Evolutionary conservation across 1,284 basidiomycete species (phyloP).

Genomic region (Ganoderma lucidum): DNA sequence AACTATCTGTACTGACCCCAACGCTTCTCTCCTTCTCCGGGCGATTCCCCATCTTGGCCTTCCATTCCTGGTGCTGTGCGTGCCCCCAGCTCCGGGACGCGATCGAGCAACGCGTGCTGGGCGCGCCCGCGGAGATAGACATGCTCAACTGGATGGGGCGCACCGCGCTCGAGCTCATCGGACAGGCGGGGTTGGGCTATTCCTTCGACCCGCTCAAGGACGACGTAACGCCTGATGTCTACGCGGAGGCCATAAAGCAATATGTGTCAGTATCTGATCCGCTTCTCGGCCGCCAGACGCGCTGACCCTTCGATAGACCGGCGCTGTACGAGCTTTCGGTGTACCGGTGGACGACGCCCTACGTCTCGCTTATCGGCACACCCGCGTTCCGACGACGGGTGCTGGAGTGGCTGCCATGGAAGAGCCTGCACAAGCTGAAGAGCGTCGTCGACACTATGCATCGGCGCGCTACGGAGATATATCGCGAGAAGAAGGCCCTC

Average conservation of each 20-base stretch:
- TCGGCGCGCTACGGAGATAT: conserved; percentile 33
- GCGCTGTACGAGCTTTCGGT: conserved; percentile 31
- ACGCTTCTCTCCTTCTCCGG: conserved; percentile 11
- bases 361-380: conserved; percentile 30
- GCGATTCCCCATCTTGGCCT: conserved; percentile 6
- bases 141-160: conserved; percentile 46
- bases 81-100: conserved; percentile 35
- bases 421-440: conserved; percentile 32
- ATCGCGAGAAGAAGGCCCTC: conserved; percentile 36
- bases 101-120: conserved; percentile 28
- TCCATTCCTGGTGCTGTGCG: conserved; percentile 10
- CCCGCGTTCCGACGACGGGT: conserved; percentile 33
- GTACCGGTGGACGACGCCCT: conserved; percentile 32
- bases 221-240: conserved; percentile 36
- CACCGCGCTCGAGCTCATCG: conserved; percentile 47
- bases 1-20: conserved; percentile 7
- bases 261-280: conserved; percentile 30
- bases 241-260: conserved; percentile 42
- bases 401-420: conserved; percentile 34
- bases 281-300: background rate
- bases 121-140: conserved; percentile 40
- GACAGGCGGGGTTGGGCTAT: conserved; percentile 46
- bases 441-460: conserved; percentile 38
- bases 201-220: conserved; percentile 45
- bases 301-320: conserved; percentile 20